phyloP scores from a whole-genome alignment of 2,329 filamentous ascomycete genomes.

The Colletotrichum agaves region DNA sequence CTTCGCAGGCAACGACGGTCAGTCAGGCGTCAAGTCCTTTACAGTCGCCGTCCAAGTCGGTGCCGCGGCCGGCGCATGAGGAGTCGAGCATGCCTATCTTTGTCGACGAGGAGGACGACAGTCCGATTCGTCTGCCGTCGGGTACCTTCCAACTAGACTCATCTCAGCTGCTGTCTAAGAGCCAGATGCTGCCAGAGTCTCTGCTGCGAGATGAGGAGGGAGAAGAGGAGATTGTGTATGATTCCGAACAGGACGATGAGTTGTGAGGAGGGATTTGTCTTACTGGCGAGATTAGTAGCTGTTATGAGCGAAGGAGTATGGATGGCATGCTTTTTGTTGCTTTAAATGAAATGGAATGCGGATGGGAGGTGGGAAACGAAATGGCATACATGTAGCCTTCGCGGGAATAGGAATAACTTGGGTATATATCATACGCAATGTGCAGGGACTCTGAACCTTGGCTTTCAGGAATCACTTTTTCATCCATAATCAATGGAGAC shows the following conservation, averaged over 20 bases:
- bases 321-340: not conserved
- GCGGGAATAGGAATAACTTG: not conserved
- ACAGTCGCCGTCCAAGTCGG: constrained; percentile 44
- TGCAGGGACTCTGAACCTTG: too few relatives aligned
- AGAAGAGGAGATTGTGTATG: constrained; percentile 37
- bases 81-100: constrained; percentile 39
- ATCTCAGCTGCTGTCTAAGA: constrained; percentile 62
- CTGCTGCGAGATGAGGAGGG: constrained; percentile 50
- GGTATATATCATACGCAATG: too few relatives aligned
- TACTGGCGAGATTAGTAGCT: not conserved
- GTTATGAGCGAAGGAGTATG: constrained; percentile 24
- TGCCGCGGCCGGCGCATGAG: constrained; percentile 40
- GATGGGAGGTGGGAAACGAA: not conserved
- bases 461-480: too few relatives aligned
- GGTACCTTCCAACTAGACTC: constrained; percentile 45
- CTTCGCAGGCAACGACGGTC: constrained; percentile 50
- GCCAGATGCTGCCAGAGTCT: constrained; percentile 64
- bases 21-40: constrained; percentile 49
- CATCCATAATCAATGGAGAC: too few relatives aligned
- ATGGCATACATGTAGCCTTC: not conserved
- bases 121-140: constrained; percentile 37
- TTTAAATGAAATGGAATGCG: not conserved
- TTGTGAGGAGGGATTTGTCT: not conserved
- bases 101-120: constrained; percentile 40
- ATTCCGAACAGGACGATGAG: constrained; percentile 36